A percentile compares a stretch with the other conserved stretches of the same genome.
phyloP scores from a whole-genome alignment of 495 filamentous ascomycete species.

The Aspergillus ostianus region DNA sequence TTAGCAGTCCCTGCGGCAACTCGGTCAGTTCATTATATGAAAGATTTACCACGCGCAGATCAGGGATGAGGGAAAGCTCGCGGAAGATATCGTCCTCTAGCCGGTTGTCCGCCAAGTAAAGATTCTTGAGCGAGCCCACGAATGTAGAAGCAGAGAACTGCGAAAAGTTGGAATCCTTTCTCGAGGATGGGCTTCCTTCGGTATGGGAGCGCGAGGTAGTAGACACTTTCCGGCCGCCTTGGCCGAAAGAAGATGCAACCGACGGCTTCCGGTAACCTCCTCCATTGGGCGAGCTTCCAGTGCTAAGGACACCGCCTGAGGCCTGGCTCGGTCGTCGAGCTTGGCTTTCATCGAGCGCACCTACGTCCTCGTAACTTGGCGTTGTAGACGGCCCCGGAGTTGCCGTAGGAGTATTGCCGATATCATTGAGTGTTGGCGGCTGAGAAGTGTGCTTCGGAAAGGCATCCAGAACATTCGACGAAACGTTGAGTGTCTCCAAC shows the following conservation, averaged over 20 bases:
- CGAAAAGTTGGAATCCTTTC: slow-evolving; percentile 88
- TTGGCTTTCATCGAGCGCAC: slow-evolving; percentile 60
- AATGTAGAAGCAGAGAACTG: slow-evolving; percentile 76
- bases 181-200: slow-evolving; percentile 58
- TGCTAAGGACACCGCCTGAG: slow-evolving; percentile 70
- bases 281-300: slow-evolving; percentile 65
- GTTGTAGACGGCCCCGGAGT: slow-evolving; percentile 53
- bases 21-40: slow-evolving; percentile 95
- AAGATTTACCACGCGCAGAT: slow-evolving; percentile 85
- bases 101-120: slow-evolving; percentile 91
- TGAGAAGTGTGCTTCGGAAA: slow-evolving; percentile 80
- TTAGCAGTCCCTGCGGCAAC: slow-evolving; percentile 82
- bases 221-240: slow-evolving; percentile 77
- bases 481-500: slow-evolving; percentile 89
- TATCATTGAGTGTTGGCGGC: slow-evolving; percentile 57
- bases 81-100: slow-evolving; percentile 93
- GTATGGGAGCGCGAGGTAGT: slow-evolving; percentile 66
- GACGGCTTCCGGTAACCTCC: slow-evolving; percentile 72
- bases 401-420: slow-evolving; percentile 45
- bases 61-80: slow-evolving; percentile 76
- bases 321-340: slow-evolving; percentile 79
- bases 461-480: slow-evolving; percentile 83
- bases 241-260: slow-evolving; percentile 72
- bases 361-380: slow-evolving; percentile 77
- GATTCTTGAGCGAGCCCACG: slow-evolving; percentile 73